Evolutionary conservation across 768 basidiomycete genomes (phyloP), one percentile per base, ranked within the genome.

Genomic region (Zangia roseola): DNA sequence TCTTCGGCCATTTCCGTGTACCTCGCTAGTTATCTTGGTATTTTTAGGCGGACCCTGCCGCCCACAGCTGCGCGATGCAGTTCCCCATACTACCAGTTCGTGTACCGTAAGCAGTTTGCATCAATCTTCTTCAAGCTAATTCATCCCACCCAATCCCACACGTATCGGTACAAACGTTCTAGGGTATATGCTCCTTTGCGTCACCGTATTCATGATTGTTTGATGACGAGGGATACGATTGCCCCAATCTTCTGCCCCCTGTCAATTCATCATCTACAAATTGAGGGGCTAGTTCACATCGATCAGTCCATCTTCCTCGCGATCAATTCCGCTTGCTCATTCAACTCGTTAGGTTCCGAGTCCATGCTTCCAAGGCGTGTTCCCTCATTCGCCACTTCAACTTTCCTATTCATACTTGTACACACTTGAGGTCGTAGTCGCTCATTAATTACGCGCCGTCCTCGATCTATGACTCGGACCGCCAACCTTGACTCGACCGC

Each of bases 321-420:
- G 16, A 37, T 40, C 34, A 30, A 24, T 25, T 21, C n/a, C 43
- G n/a, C 21, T 17, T 23, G 23, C 34, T 36, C 36, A 35, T 47
- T 47, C 25, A 30, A 31, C 14, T 31, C 31, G 23, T 34, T 45
- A 43, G 43, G 40, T 23, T 26, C 55, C 43, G 37, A 54, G 23
- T 35, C 50, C 59, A 62, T 43, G 59, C 45, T 41, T 20, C 9
- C 37, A 39, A 13, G 39, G 56, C 50, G 37, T 62, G 60, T 44
- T 38, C 14, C 17, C 6, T 45, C 40, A 34, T 54, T 43, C 40
- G 47, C 37, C 34, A 16, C 23, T 21, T 28, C 43, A 23, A 36
- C 19, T 17, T 37, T 38, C n/a, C 20, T 37, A 43, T n/a, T 42
- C 37, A 33, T 28, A 25, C 6, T 21, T 23, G 20, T 23, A 35